Evolutionary conservation across 1,284 basidiomycete species (phyloP), one percentile per base, ranked within the genome.

Genomic region (Malassezia pachydermatis): DNA sequence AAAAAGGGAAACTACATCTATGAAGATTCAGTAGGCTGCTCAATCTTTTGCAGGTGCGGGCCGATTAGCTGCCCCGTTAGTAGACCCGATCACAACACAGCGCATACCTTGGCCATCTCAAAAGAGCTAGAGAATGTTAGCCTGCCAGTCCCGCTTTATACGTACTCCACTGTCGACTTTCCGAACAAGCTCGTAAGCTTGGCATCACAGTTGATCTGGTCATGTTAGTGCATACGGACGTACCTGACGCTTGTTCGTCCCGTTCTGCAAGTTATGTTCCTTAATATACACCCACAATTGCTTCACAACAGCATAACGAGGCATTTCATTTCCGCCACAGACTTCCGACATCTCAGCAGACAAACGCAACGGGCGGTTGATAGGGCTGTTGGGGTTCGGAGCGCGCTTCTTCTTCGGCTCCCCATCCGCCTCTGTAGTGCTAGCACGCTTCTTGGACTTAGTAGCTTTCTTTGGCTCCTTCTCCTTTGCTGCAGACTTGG

Each of bases 261-360:
- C 85, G 66, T 88, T 86, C 73, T 89, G 86, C 38, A 88, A 75
- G 27, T 81, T 75, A 56, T 85, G 78, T 9, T 67, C 76, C 68
- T 85, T 87, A 73, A 89, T 88, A 72, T 88, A 83, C 10, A 77
- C 79, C 86, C 86, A 89, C 4, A 89, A 73, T 52, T 81, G 80
- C 72, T 88, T 89, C 40, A 88, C 86, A 27, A 86, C 83, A 63
- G 86, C 85, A n/a, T 84, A 84, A 23, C 87, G 81, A 17, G 86
- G 84, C 51, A 86, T 75, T 71, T 79, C 79, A 2, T 13, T 27
- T 33, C 57, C 64, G n/a, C 65, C 67, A 34, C 67, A 71, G 7
- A 71, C 57, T 22, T 70, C 65, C 9, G 65, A 62, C 46, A 71
- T 55, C 34, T 51, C 52, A 16, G 59, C 44, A 4, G 58, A 59